Evolutionary conservation across 371 early-diverging fungal genomes (phyloP), one percentile per base, ranked within the genome.

Genomic region (Umbelopsis sp.): DNA sequence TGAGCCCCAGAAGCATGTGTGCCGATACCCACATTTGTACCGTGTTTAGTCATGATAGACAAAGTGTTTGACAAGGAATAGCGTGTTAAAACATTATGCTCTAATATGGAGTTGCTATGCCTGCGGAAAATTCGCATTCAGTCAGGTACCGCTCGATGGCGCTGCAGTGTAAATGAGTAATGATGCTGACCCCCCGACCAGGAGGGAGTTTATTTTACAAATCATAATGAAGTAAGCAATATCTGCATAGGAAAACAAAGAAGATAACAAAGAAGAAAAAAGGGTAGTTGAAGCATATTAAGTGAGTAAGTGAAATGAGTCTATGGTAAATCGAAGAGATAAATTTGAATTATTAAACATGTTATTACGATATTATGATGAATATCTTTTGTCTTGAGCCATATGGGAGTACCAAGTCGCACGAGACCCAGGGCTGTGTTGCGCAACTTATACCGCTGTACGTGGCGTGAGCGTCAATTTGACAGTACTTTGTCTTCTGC

Each of bases 401-500:
- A 41, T 41, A 41, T 41, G 41, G 12, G 10, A 12, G 41, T 10
- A 10, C 10, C 12, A 22, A 51, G 52, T 29, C 29, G 29, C 25
- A 24, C 29, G 29, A 8, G 16, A n/a, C 18, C 6, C 10, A 29
- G 18, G 35, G 57, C 29, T 24, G 29, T 24, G 57, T 29, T 29
- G 35, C 14, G 35, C 14, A 12, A 18, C 12, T 57, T 57, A 57
- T 14, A 57, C 57, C 16, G 57, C 57, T 35, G 57, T 35, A 18
- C 57, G 57, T 10, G 83, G 83, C 65, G 83, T 82, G 57, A 82
- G 65, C 48, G 75, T 76, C 63, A 82, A 66, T 62, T 80, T 82
- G 22, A 82, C 66, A 24, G 83, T 82, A 50, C 83, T 80, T 65
- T 74, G 80, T 44, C 80, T 71, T n/a, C 80, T 71, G 24, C 80